These are phyloP conservation scores for Neurospora pannonica DNA, from an alignment of 495 filamentous ascomycete genomes.

Conservation along the genomic window DNA sequence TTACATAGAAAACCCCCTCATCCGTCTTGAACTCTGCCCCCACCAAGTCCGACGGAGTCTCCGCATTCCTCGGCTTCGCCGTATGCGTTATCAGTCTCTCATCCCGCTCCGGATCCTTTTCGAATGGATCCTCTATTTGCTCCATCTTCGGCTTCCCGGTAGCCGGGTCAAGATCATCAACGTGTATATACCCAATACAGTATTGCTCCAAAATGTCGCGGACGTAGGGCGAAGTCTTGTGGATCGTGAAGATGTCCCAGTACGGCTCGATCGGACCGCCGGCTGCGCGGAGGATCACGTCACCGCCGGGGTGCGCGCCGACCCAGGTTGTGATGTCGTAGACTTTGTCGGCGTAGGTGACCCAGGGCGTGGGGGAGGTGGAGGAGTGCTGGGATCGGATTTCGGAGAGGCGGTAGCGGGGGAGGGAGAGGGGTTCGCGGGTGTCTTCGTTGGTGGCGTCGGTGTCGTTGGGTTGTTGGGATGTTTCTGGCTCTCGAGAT, in stretches of 20 bases:
- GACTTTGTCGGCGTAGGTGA: conserved; percentile 41
- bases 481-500: neutral
- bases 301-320: conserved; percentile 48
- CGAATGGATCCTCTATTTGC: conserved; percentile 47
- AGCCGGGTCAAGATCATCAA: conserved; percentile 37
- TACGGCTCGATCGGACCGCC: conserved; percentile 50
- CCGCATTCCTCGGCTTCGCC: conserved; percentile 46
- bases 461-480: neutral
- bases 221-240: conserved; percentile 43
- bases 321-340: conserved; percentile 55
- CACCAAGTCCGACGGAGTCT: conserved; percentile 41
- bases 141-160: conserved; percentile 31
- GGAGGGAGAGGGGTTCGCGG: conserved; percentile 24
- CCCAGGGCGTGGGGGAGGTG: conserved; percentile 39
- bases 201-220: conserved; percentile 48
- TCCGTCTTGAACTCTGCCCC: conserved; percentile 42
- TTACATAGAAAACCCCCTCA: conserved; percentile 47
- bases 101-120: conserved; percentile 42
- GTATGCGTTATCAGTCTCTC: conserved; percentile 34
- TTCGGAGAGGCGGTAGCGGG: conserved; percentile 38
- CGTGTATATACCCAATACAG: conserved; percentile 43
- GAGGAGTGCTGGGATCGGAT: conserved; percentile 38
- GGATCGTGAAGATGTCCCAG: conserved; percentile 55
- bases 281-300: conserved; percentile 49
- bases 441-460: conserved; percentile 11